A percentile compares a stretch with the other conserved stretches of the same genome.
Evolutionary conservation across 176 grass and related monocot genomes (phyloP).

Genomic region (Oryza glumipatula): DNA sequence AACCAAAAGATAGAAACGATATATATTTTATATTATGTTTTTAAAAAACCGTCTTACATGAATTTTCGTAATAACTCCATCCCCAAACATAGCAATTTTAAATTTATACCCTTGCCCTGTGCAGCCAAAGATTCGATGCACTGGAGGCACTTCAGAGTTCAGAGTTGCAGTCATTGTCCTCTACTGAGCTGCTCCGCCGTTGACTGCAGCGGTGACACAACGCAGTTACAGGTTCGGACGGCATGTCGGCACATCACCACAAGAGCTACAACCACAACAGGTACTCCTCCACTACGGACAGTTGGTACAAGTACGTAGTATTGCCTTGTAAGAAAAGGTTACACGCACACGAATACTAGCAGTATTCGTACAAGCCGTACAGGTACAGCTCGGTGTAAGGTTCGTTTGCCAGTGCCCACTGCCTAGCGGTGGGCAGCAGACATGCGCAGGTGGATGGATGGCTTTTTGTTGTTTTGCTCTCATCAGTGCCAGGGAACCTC

Average conservation of each 20-base stretch:
- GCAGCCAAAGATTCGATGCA: too few relatives aligned
- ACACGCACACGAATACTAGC: neutral
- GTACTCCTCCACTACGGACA: neutral
- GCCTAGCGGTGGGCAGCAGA: neutral
- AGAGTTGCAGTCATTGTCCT: neutral
- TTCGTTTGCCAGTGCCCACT: slow-evolving; percentile 17
- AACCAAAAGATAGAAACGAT: too few relatives aligned
- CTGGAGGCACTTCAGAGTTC: neutral
- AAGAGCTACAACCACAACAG: neutral
- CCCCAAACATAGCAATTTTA: too few relatives aligned
- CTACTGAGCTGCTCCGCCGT: neutral
- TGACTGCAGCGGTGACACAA: neutral
- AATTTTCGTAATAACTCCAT: too few relatives aligned
- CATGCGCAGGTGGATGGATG: neutral
- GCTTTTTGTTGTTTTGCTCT: neutral
- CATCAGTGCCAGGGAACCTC: neutral
- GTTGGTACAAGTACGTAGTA: neutral
- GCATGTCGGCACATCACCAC: neutral
- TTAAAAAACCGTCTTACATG: too few relatives aligned
- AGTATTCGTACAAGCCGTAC: neutral
- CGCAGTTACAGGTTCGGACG: neutral
- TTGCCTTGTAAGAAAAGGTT: neutral
- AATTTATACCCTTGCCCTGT: too few relatives aligned
- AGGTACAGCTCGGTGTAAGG: neutral
- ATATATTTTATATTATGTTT: too few relatives aligned